phyloP scores from a whole-genome alignment of 139 green algal genomes.

The Chlamydomonas eustigma region DNA sequence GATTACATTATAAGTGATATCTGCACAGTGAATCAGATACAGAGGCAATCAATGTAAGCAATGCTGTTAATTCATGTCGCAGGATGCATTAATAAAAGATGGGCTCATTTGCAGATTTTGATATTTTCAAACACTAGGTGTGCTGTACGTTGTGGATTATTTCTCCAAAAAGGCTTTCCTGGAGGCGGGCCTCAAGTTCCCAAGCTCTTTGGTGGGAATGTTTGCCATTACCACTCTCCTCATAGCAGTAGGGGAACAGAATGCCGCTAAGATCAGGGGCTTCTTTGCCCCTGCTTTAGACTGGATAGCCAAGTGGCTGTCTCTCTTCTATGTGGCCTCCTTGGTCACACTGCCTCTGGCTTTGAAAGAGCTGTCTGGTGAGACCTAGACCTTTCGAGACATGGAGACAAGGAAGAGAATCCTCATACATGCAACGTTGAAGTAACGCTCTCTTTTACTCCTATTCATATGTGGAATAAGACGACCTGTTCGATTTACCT shows the following conservation, averaged over 20 bases:
- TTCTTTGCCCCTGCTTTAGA: constrained; percentile 63
- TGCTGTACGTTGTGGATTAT: constrained; percentile 44
- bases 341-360: constrained; percentile 77
- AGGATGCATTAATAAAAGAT: not conserved
- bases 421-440: no score
- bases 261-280: constrained; percentile 20
- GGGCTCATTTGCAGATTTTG: not conserved
- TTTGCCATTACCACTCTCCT: constrained; percentile 12
- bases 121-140: constrained; percentile 3
- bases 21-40: not conserved
- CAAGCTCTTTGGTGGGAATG: constrained; percentile 20
- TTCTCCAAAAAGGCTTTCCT: constrained; percentile 41
- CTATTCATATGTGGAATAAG: no score
- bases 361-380: constrained; percentile 58
- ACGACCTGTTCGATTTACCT: no score
- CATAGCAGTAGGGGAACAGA: constrained; percentile 32
- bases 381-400: not conserved
- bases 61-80: not conserved
- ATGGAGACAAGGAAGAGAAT: no score
- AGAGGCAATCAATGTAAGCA: not conserved
- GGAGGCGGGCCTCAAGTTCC: constrained; percentile 29
- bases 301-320: constrained; percentile 84
- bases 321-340: constrained; percentile 85
- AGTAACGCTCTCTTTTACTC: no score
- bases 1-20: not conserved